A percentile compares a stretch with the other conserved stretches of the same genome.
These are phyloP conservation scores for Musa itinerans DNA, from an alignment of 176 grass and related monocot species.

Conservation along the genomic window DNA sequence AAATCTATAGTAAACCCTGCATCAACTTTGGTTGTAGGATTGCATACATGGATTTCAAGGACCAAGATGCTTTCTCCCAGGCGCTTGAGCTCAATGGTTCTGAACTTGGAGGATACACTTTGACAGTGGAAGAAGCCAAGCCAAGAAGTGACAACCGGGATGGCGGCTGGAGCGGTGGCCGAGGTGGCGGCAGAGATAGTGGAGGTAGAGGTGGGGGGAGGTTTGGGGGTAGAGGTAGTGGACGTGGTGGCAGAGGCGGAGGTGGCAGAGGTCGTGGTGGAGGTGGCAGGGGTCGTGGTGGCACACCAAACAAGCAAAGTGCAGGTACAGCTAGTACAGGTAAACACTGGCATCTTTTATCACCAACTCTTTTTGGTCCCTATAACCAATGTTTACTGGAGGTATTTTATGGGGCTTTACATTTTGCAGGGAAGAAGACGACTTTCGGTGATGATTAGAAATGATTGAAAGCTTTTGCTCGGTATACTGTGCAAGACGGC, in stretches of 20 bases:
- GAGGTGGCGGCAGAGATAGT: neutral
- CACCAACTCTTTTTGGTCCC: neutral
- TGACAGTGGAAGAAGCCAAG: constrained; percentile 11
- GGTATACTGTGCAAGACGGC: too few species aligned
- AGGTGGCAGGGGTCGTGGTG: constrained; percentile 22
- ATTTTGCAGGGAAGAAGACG: constrained; percentile 59
- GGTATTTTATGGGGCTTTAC: neutral
- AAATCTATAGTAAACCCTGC: too few species aligned
- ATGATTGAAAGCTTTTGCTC: neutral
- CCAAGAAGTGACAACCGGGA: neutral
- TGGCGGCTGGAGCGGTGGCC: neutral
- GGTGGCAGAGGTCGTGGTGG: constrained; percentile 20
- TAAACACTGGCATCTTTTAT: neutral
- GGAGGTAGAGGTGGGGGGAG: neutral
- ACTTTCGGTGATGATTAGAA: constrained; percentile 42
- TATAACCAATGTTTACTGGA: neutral
- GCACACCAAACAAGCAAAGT: constrained; percentile 27
- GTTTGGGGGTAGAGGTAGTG: neutral
- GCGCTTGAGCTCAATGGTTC: constrained; percentile 55
- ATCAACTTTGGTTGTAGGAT: constrained; percentile 32
- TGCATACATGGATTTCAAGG: constrained; percentile 72
- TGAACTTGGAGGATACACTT: constrained; percentile 32
- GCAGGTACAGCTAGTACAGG: constrained; percentile 49
- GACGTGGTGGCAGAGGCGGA: constrained; percentile 13
- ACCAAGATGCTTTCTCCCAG: constrained; percentile 34